Percentiles rank a stretch among this genome's conserved stretches.
phyloP scores from a whole-genome alignment of 495 filamentous ascomycete genomes.

The Penicillium nucicola region DNA sequence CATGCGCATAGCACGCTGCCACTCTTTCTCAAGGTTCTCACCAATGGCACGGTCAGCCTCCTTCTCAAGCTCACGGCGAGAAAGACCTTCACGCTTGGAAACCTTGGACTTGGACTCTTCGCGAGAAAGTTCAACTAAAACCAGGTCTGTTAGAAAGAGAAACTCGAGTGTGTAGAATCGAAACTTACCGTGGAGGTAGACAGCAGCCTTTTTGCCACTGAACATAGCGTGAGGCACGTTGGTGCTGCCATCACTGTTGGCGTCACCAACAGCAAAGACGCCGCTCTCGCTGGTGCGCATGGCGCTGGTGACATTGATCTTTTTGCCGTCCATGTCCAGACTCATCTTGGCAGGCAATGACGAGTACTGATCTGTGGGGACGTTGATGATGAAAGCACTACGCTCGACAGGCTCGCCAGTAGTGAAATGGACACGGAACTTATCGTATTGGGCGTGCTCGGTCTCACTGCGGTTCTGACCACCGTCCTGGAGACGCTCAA shows the following conservation, averaged over 20 bases:
- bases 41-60: constrained; percentile 32
- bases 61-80: constrained; percentile 22
- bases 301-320: constrained; percentile 37
- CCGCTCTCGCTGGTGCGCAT: constrained; percentile 48
- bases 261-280: constrained; percentile 55
- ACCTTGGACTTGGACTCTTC: constrained; percentile 34
- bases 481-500: constrained; percentile 47
- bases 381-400: constrained; percentile 49
- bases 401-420: constrained; percentile 42
- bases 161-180: background rate
- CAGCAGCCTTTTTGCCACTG: constrained; percentile 53
- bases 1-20: background rate
- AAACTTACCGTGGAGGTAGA: constrained; percentile 53
- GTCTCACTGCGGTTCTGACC: constrained; percentile 26
- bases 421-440: constrained; percentile 52
- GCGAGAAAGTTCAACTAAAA: constrained; percentile 32
- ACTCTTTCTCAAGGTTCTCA: constrained; percentile 22
- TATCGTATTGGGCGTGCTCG: constrained; percentile 39
- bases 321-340: constrained; percentile 38
- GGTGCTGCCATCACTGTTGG: constrained; percentile 53
- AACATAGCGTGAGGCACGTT: constrained; percentile 61
- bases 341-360: constrained; percentile 34
- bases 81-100: constrained; percentile 26
- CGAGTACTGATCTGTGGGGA: constrained; percentile 44
- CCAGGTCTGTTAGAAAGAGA: constrained; percentile 2